Conservation (phyloP, 371 early-diverging fungal genomes). For the Massospora cicadina region DNA sequence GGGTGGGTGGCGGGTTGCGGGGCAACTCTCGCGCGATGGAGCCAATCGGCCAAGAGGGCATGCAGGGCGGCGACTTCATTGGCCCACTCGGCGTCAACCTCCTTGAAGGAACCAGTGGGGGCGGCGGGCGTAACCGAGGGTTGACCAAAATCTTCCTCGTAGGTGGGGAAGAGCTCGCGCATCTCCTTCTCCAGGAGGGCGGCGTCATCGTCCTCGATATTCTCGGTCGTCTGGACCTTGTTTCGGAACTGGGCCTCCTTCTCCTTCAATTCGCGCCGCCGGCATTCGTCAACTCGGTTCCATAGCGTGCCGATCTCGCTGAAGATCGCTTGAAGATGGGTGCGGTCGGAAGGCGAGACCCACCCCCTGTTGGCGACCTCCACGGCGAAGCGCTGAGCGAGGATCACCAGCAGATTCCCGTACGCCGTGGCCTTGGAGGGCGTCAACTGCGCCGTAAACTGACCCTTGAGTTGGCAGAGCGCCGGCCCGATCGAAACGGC, state of each 20-base stretch:
- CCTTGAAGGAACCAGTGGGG: background rate
- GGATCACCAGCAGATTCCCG: constrained; percentile 33
- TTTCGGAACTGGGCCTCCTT: constrained; percentile 55
- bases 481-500: constrained; percentile 25
- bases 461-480: constrained; percentile 22
- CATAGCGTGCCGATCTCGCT: constrained; percentile 39
- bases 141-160: constrained; percentile 12
- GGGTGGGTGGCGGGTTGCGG: background rate
- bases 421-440: constrained; percentile 40
- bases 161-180: constrained; percentile 14
- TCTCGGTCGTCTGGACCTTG: constrained; percentile 14
- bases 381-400: constrained; percentile 32
- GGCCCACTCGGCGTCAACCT: background rate
- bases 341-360: constrained; percentile 26
- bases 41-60: background rate
- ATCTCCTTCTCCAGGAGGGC: constrained; percentile 24
- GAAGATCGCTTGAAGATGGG: constrained; percentile 31
- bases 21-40: background rate
- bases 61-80: background rate
- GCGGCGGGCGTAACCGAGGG: background rate
- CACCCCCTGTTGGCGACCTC: constrained; percentile 32
- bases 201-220: constrained; percentile 30
- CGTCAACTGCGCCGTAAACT: constrained; percentile 29
- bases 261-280: constrained; percentile 42
- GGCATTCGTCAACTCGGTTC: constrained; percentile 47